phyloP scores from a whole-genome alignment of 2,329 filamentous ascomycete species.

The Plectosphaerella plurivora region DNA sequence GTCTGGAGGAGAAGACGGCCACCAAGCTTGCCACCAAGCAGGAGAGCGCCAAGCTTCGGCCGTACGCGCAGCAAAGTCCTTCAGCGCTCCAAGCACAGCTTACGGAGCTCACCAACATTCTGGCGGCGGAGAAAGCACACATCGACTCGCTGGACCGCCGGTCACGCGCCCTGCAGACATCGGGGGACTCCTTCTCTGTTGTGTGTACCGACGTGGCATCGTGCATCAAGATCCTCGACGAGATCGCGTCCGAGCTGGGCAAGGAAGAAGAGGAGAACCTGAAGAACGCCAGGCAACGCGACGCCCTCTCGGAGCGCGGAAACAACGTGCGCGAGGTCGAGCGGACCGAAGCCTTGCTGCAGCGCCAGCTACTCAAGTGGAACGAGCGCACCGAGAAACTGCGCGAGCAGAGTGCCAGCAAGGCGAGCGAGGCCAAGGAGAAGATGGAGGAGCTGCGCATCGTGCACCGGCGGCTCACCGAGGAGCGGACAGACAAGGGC shows the following conservation, averaged over 20 bases:
- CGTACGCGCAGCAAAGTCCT: slow-evolving; percentile 88
- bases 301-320: slow-evolving; percentile 80
- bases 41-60: slow-evolving; percentile 83
- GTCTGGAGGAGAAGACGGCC: slow-evolving; percentile 68
- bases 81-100: slow-evolving; percentile 77
- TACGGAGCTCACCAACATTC: slow-evolving; percentile 73
- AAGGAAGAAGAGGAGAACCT: slow-evolving; percentile 90
- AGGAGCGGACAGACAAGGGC: slow-evolving; percentile 81
- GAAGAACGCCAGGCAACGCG: slow-evolving; percentile 74
- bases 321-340: slow-evolving; percentile 92
- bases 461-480: slow-evolving; percentile 74
- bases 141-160: slow-evolving; percentile 86
- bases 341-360: slow-evolving; percentile 75
- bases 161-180: slow-evolving; percentile 86
- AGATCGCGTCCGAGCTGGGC: slow-evolving; percentile 75
- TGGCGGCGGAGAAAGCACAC: slow-evolving; percentile 73
- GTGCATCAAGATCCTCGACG: slow-evolving; percentile 84
- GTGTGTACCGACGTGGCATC: slow-evolving; percentile 81
- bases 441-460: slow-evolving; percentile 87
- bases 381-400: slow-evolving; percentile 82
- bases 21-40: slow-evolving; percentile 68
- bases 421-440: slow-evolving; percentile 74
- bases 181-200: slow-evolving; percentile 80
- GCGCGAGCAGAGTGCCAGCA: slow-evolving; percentile 73
- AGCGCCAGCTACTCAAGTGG: slow-evolving; percentile 81